Conservation (phyloP, 1,139 yeast species). For the Blastobotrys serpentis region DNA sequence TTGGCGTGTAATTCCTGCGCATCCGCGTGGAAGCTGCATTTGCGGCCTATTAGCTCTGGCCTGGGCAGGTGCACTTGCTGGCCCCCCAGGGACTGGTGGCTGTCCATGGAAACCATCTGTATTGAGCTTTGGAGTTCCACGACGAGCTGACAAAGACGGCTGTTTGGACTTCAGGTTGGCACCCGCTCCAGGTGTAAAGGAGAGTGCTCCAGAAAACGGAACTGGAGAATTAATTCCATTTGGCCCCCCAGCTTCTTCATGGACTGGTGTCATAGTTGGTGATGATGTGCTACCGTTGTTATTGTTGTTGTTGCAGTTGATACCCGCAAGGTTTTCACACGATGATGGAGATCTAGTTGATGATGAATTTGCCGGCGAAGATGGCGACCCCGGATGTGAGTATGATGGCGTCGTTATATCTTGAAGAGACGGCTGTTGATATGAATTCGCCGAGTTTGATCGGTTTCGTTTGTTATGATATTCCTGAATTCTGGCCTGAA, state of each 20-base stretch:
- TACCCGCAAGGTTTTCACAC: background rate
- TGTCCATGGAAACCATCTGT: constrained; percentile 17
- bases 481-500: constrained; percentile 30
- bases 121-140: constrained; percentile 28
- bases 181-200: constrained; percentile 15
- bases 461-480: constrained; percentile 32
- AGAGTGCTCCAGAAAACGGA: constrained; percentile 22
- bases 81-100: constrained; percentile 1
- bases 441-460: constrained; percentile 26
- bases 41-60: constrained; percentile 6
- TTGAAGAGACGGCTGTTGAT: background rate
- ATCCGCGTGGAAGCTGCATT: constrained; percentile 2
- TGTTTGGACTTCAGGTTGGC: constrained; percentile 23
- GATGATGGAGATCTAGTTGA: background rate
- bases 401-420: constrained; percentile 7
- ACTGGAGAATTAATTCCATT: background rate
- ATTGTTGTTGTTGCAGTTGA: constrained; percentile 1
- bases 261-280: constrained; percentile 6
- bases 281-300: background rate
- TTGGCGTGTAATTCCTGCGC: constrained; percentile 6
- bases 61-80: constrained; percentile 5
- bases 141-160: constrained; percentile 37
- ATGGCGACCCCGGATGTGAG: constrained; percentile 10
- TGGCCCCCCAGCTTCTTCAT: background rate
- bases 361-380: constrained; percentile 13